Evolutionary conservation across 345 rosid genomes (phyloP).

Genomic region (Salix brachista): DNA sequence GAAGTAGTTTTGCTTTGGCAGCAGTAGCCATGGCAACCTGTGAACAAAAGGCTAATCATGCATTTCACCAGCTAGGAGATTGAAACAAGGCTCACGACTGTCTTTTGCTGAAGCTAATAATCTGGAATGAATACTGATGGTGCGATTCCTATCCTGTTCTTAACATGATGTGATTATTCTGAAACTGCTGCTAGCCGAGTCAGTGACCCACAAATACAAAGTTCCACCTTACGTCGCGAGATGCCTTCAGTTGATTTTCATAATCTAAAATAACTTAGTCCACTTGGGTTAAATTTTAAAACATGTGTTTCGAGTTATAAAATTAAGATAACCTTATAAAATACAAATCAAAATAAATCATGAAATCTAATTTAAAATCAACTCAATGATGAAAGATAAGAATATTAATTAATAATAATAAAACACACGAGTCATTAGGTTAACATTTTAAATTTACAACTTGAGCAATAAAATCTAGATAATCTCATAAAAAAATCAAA

Average conservation of each 20-base stretch:
- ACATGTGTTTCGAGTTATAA: too few relatives aligned
- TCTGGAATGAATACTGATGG: background rate
- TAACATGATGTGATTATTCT: background rate
- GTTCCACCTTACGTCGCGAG: constrained; percentile 97
- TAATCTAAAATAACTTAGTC: too few relatives aligned
- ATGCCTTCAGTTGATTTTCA: constrained; percentile 93
- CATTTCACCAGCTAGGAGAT: constrained; percentile 25
- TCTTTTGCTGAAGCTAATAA: background rate
- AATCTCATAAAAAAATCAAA: too few relatives aligned
- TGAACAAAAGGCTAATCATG: constrained; percentile 28
- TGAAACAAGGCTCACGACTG: background rate
- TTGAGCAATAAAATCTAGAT: too few relatives aligned
- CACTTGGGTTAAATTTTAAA: too few relatives aligned
- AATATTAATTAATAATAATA: too few relatives aligned
- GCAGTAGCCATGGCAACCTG: constrained; percentile 99
- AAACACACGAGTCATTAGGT: too few relatives aligned
- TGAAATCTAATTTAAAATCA: too few relatives aligned
- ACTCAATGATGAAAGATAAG: too few relatives aligned
- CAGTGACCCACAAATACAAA: constrained; percentile 37
- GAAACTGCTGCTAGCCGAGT: background rate
- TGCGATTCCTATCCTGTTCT: background rate
- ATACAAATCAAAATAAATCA: too few relatives aligned
- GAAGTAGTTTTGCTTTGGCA: constrained; percentile 92
- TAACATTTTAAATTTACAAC: too few relatives aligned
- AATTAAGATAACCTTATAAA: too few relatives aligned